These are phyloP conservation scores for Phalaenopsis aphrodite DNA, from an alignment of 106 monocot genomes.

Conservation along the genomic window DNA sequence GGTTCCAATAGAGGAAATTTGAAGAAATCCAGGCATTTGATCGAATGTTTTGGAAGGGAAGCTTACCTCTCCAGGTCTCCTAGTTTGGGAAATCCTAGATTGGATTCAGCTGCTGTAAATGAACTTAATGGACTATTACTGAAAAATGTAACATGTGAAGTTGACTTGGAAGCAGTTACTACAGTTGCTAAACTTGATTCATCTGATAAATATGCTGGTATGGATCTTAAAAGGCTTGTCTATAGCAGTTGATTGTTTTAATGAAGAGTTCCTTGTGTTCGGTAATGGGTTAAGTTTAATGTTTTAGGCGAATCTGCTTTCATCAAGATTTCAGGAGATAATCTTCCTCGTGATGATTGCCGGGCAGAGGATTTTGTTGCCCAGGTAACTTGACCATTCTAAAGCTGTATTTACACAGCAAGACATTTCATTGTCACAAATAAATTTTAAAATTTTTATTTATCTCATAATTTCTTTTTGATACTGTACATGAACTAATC, in stretches of 20 bases:
- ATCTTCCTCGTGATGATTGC: constrained; percentile 6
- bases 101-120: constrained; percentile 2
- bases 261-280: not conserved
- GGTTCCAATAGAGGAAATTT: constrained; percentile 4
- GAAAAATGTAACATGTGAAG: constrained; percentile 5
- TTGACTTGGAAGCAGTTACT: constrained; percentile 2
- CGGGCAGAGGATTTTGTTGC: constrained; percentile 3
- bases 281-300: not conserved
- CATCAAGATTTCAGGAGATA: constrained; percentile 8
- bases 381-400: constrained; percentile 13
- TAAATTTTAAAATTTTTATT: not conserved
- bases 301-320: constrained; percentile 9
- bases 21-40: not conserved
- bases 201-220: constrained; percentile 19
- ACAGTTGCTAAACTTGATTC: constrained; percentile 1
- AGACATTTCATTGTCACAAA: not conserved
- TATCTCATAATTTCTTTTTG: not conserved
- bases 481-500: not conserved
- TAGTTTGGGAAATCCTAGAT: not conserved
- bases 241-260: constrained; percentile 1
- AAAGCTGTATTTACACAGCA: not conserved
- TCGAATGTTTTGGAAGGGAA: not conserved
- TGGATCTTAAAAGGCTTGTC: not conserved
- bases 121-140: constrained; percentile 1
- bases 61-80: not conserved